Base-by-base conservation (phyloP, 148 eudicot genomes). In the Rhododendron molle region DNA sequence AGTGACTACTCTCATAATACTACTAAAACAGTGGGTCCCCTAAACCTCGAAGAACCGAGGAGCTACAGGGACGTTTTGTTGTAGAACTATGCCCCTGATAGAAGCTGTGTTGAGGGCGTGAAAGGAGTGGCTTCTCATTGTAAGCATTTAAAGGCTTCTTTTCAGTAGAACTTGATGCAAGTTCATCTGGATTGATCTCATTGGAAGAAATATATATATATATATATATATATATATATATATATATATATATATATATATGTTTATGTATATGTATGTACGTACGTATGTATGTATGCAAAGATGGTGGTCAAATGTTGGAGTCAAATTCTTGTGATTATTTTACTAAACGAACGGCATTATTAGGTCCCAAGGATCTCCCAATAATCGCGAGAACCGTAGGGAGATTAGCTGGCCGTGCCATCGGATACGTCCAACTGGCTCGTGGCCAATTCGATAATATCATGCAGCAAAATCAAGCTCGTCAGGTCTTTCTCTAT, bases 361-460 rank as follows among this genome's bases (percentile, higher is more conserved):
- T 36, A 85, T 85, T 85, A 95, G 99, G 98, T 28, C 95, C 98
- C 9, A 95, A 97, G 91, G 98, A 97, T 85, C 87, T 95, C 56
- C 98, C 98, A 30, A 85, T 84, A 46, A 91, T 97, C 50, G 93
- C 96, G 34, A 93, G 93, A 92, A 91, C 94, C 21, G 95, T 93
- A 0, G 99, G 99, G 34, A 91, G 92, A 84, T 87, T 94, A 83
- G 95, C 98, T 58, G 99, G 99, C 14, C 94, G 95, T 85, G 91
- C 99, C 3, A 93, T 97, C 83, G 99, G 90, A 10, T 97, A 97
- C 54, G 95, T 95, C 89, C 99, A 95, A 87, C 69, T 97, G 88
- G 98, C 96, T 60, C 99, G 99, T n/a, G 98, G 98, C 13, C 98
- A 97, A 84, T 90, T 97, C 32, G 99, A 95, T 28, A 93, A 84